These are phyloP conservation scores for Antrodiella citrinella DNA, from an alignment of 768 basidiomycete species.

Conservation along the genomic window DNA sequence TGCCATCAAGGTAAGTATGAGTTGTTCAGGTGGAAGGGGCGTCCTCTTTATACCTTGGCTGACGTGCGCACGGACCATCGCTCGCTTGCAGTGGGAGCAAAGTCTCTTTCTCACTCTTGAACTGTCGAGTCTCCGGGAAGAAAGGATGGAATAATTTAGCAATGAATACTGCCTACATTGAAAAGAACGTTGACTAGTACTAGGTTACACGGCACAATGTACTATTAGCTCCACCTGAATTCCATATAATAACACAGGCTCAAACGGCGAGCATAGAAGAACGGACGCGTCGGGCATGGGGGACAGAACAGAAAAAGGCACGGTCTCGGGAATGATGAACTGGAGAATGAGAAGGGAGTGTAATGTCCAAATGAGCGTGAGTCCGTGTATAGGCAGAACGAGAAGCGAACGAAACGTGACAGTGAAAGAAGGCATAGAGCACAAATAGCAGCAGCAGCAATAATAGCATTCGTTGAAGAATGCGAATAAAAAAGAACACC, in stretches of 20 bases:
- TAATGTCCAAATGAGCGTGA: neutral
- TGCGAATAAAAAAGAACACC: no score
- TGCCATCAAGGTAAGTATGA: no score
- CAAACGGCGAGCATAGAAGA: neutral
- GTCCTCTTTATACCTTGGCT: no score
- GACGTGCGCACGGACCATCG: no score
- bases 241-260: neutral
- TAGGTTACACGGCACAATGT: neutral
- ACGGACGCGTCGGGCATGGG: conserved; percentile 20
- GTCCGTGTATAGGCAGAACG: neutral
- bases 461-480: neutral
- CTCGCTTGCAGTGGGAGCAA: no score
- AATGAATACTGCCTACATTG: neutral
- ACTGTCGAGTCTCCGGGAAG: neutral
- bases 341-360: neutral
- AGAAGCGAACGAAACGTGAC: neutral
- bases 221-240: neutral
- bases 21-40: no score
- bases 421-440: neutral
- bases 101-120: neutral
- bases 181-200: no score
- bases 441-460: neutral
- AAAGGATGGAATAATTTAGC: neutral
- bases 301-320: conserved; percentile 1
- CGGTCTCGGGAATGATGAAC: neutral